phyloP scores from a whole-genome alignment of 2,329 filamentous ascomycete genomes.

The Fusarium chlamydosporum region DNA sequence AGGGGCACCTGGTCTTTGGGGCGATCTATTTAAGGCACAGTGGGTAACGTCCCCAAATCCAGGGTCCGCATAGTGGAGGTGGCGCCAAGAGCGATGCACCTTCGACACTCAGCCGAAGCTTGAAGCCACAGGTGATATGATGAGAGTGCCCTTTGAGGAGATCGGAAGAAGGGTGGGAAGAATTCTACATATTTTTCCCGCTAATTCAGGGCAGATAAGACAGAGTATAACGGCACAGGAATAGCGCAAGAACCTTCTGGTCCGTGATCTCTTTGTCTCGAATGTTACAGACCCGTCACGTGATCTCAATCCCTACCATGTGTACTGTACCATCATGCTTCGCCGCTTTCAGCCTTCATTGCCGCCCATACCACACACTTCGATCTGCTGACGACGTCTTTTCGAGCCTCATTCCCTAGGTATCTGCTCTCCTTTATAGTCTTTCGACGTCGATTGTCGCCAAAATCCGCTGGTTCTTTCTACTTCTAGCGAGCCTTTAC shows the following conservation, averaged over 20 bases:
- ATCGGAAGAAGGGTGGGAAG: neutral
- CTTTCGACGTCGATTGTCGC: conserved; percentile 27
- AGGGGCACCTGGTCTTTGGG: conserved; percentile 23
- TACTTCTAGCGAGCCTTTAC: conserved; percentile 16
- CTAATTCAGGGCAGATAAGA: neutral
- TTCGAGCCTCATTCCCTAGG: conserved; percentile 41
- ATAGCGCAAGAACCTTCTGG: neutral
- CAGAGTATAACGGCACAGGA: neutral
- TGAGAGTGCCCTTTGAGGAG: neutral
- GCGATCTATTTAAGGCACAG: conserved; percentile 43
- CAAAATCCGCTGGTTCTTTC: conserved; percentile 12
- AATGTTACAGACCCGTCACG: conserved; percentile 29
- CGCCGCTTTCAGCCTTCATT: conserved; percentile 43
- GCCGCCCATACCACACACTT: conserved; percentile 33
- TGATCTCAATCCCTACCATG: conserved; percentile 28
- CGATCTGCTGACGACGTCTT: conserved; percentile 40
- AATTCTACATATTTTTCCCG: neutral
- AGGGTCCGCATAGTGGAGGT: conserved; percentile 46
- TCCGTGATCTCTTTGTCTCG: conserved; percentile 19
- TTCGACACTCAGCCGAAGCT: conserved; percentile 24
- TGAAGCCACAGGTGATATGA: conserved; percentile 20
- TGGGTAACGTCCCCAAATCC: conserved; percentile 41
- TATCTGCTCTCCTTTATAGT: conserved; percentile 35
- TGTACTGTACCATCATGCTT: conserved; percentile 35
- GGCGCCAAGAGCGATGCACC: conserved; percentile 43